Evolutionary conservation across 2,329 filamentous ascomycete genomes (phyloP).

Genomic region (Penicillium polonicum): DNA sequence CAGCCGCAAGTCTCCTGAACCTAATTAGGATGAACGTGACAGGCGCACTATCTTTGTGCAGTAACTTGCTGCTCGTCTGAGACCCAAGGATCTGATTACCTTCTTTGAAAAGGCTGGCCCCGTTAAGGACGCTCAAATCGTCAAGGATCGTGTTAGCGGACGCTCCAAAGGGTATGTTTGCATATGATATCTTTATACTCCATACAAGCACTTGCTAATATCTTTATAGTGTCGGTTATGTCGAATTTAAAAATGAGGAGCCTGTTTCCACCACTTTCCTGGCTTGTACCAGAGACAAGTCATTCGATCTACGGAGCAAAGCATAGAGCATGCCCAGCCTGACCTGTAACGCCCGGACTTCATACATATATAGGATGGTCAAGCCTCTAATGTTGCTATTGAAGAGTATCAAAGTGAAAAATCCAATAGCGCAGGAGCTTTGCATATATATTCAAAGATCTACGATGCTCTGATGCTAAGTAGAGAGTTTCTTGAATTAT

Average conservation of each 20-base stretch:
- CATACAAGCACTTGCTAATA: conserved; percentile 8
- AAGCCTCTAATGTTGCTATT: background rate
- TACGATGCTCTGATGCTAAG: background rate
- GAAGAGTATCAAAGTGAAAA: background rate
- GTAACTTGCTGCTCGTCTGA: conserved; percentile 89
- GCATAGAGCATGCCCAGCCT: background rate
- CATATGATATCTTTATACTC: conserved; percentile 12
- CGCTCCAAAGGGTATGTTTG: conserved; percentile 87
- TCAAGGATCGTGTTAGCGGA: conserved; percentile 94
- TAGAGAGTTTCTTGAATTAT: background rate
- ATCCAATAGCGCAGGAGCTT: background rate
- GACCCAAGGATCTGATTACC: conserved; percentile 85
- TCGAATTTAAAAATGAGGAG: conserved; percentile 97
- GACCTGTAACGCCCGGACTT: background rate
- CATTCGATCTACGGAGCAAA: background rate
- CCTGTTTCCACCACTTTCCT: conserved; percentile 57
- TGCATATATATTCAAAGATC: background rate
- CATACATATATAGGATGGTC: background rate
- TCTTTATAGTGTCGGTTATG: conserved; percentile 80
- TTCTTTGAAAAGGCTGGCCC: conserved; percentile 96
- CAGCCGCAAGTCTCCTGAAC: conserved; percentile 58
- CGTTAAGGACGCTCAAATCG: conserved; percentile 96
- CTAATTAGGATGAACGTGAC: conserved; percentile 94
- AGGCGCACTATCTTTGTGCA: conserved; percentile 97
- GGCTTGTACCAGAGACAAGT: background rate